Evolutionary conservation across 345 rosid genomes (phyloP).

Genomic region (Boechera divaricarpa): DNA sequence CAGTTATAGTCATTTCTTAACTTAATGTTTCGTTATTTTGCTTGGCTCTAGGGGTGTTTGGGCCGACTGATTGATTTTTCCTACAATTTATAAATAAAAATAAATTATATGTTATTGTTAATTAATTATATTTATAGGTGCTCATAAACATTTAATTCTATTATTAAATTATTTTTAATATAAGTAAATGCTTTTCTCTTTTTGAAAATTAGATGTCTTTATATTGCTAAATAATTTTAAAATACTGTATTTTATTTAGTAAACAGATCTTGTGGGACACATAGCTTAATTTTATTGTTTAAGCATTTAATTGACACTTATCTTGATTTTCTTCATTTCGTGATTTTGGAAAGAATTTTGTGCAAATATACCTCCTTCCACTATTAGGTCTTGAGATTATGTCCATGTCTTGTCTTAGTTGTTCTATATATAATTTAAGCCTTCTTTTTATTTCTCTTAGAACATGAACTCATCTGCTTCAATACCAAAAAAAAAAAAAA

Average conservation of each 20-base stretch:
- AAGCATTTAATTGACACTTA: background rate
- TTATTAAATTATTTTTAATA: no score
- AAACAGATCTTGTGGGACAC: slow-evolving; percentile 5
- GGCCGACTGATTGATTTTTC: no score
- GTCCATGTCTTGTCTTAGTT: background rate
- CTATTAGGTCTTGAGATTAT: background rate
- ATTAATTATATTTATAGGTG: no score
- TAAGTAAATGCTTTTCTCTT: no score
- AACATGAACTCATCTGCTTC: slow-evolving; percentile 8
- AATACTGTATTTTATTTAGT: background rate
- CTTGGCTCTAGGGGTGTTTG: no score
- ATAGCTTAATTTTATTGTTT: background rate
- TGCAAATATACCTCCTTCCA: background rate
- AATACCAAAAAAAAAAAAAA: background rate
- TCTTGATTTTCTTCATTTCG: background rate
- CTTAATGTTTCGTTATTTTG: no score
- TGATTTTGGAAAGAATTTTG: background rate
- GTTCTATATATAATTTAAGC: background rate
- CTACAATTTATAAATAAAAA: no score
- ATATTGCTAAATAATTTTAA: background rate
- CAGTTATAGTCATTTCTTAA: slow-evolving; percentile 15
- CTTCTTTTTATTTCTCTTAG: slow-evolving; percentile 2
- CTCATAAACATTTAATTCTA: no score
- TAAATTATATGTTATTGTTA: no score
- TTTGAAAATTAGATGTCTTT: no score